Evolutionary conservation across 495 filamentous ascomycete species (phyloP), one percentile per base, ranked within the genome.

Genomic region (Penicillium desertorum): DNA sequence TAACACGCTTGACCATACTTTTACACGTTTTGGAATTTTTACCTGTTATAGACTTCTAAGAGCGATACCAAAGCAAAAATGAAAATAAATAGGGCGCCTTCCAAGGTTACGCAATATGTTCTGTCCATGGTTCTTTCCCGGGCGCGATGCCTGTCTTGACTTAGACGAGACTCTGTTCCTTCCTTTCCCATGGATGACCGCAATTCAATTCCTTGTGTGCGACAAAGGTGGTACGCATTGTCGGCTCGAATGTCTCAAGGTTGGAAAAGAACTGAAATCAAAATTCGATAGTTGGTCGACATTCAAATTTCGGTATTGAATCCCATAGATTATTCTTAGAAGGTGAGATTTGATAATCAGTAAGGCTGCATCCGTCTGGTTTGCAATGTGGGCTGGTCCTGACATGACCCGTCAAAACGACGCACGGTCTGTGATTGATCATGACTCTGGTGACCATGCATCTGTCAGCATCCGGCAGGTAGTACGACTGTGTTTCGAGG

Each of bases 401-500:
- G 25, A 62, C 52, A 61, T 62, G 62, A 64, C 47, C 37, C 16
- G 51, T 64, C 62, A 50, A 45, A 58, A 44, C 36, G n/a, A 57
- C 37, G 51, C 63, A 61, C 57, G 50, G 61, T 52, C 47, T 57
- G 58, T 64, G 64, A 62, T 57, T 56, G 57, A 63, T 58, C 58
- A 58, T 51, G 45, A 17, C 20, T 37, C 39, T 12, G 52, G 17
- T 16, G 23, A 17, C 43, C 45, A 51, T 62, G 64, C 64, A 60
- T 16, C 29, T 54, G 47, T 56, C 52, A 36, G 37, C 37, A 57
- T 59, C 34, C 17, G 56, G 61, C 20, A 59, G 34, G 54, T 58
- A 30, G 42, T 37, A 17, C 25, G 29, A 45, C 12, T 20, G 19
- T 44, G 42, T 45, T 45, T 54, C 27, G 42, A 43, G 16, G 52